phyloP scores from a whole-genome alignment of 163 green algal genomes.

The Trebouxiophyceae sp. region DNA sequence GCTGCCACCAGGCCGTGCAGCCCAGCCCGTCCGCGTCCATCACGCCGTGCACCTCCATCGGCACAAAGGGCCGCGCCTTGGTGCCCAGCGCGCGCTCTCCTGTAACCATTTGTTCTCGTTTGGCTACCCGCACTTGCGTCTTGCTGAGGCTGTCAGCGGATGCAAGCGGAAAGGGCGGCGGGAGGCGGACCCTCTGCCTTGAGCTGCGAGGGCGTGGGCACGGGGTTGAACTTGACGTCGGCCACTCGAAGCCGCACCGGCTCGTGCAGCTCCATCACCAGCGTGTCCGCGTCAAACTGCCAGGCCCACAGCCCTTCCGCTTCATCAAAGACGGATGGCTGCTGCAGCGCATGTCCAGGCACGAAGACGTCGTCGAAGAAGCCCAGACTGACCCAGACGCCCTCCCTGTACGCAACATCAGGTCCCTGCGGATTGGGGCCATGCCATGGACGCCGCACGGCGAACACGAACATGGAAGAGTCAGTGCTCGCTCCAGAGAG shows the following conservation, averaged over 20 bases:
- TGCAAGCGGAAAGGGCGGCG: too few species aligned
- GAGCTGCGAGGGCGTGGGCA: slow-evolving; percentile 23
- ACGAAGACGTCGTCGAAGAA: slow-evolving; percentile 91
- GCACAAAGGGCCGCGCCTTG: slow-evolving; percentile 37
- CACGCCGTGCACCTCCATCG: slow-evolving; percentile 61
- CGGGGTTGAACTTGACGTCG: slow-evolving; percentile 45
- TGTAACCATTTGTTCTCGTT: too few species aligned
- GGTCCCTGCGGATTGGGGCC: too few species aligned
- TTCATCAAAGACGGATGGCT: slow-evolving; percentile 30
- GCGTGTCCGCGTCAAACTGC: slow-evolving; percentile 17
- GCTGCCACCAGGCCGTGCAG: slow-evolving; percentile 68
- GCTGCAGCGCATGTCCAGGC: slow-evolving; percentile 63
- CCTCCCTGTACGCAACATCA: slow-evolving; percentile 50
- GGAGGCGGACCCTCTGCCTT: neutral
- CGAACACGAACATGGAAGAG: too few species aligned
- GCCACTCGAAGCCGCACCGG: slow-evolving; percentile 66
- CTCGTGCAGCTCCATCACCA: slow-evolving; percentile 70
- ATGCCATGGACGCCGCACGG: too few species aligned
- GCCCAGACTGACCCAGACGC: slow-evolving; percentile 70
- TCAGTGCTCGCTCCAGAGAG: neutral
- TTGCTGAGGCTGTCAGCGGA: too few species aligned
- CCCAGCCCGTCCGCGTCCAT: slow-evolving; percentile 78
- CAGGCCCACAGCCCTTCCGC: slow-evolving; percentile 15
- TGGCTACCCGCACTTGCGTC: too few species aligned
- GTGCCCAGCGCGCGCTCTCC: slow-evolving; percentile 43